phyloP scores from a whole-genome alignment of 768 basidiomycete genomes.

The Suillus alpinus region DNA sequence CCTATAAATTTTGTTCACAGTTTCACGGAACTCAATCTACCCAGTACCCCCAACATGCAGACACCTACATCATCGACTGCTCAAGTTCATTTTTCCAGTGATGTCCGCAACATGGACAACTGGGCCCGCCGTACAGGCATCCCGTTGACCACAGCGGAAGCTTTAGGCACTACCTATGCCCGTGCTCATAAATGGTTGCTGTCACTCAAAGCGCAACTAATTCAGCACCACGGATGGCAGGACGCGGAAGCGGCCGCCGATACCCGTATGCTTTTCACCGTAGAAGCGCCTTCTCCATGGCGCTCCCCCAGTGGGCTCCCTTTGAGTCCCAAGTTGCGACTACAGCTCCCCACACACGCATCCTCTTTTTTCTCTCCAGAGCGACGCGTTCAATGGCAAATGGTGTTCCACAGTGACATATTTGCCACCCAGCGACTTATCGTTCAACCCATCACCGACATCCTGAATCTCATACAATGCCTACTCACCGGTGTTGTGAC shows the following conservation, averaged over 20 bases:
- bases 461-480: conserved; percentile 66
- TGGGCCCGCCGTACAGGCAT: conserved; percentile 81
- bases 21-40: background rate
- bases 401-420: conserved; percentile 81
- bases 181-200: conserved; percentile 77
- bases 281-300: conserved; percentile 78
- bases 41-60: conserved; percentile 23
- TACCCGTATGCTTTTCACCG: conserved; percentile 71
- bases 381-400: conserved; percentile 82
- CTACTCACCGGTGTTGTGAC: conserved; percentile 71
- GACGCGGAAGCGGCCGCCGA: conserved; percentile 56
- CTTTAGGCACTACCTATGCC: conserved; percentile 76
- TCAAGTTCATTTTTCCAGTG: conserved; percentile 74
- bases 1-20: conserved; percentile 24
- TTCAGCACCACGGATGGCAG: conserved; percentile 69
- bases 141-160: conserved; percentile 79
- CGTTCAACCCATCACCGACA: conserved; percentile 66
- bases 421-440: conserved; percentile 70
- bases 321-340: conserved; percentile 67
- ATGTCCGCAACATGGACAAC: conserved; percentile 78
- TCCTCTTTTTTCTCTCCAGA: conserved; percentile 86
- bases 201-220: conserved; percentile 57
- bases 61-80: conserved; percentile 39
- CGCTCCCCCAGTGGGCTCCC: conserved; percentile 74
- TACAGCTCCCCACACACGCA: conserved; percentile 76